phyloP scores from a whole-genome alignment of 2,329 filamentous ascomycete species.

The Colletotrichum aenigma region DNA sequence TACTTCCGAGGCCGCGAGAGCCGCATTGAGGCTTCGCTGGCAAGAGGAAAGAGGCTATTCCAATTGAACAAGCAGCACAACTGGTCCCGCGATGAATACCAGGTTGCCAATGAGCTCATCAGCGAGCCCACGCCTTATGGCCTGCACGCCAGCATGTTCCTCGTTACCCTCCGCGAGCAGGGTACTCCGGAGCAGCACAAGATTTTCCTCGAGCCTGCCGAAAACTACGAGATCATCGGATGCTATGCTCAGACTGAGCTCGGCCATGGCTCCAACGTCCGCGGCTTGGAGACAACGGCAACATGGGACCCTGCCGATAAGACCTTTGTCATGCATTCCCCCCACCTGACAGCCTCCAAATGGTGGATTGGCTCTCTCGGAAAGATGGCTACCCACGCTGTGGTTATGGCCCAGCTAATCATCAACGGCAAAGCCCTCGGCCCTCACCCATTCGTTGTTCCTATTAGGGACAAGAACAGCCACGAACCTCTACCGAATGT shows the following conservation, averaged over 20 bases:
- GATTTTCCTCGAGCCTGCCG: conserved; percentile 71
- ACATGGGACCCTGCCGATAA: conserved; percentile 77
- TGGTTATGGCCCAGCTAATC: conserved; percentile 79
- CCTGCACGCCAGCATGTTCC: conserved; percentile 63
- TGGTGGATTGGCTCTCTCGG: conserved; percentile 87
- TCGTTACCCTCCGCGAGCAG: conserved; percentile 70
- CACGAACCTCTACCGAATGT: conserved; percentile 72
- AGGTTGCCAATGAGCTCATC: conserved; percentile 70
- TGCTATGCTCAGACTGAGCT: conserved; percentile 85
- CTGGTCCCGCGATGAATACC: conserved; percentile 71
- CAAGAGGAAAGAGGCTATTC: conserved; percentile 71
- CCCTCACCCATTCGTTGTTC: conserved; percentile 80
- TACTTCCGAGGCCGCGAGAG: conserved; percentile 75
- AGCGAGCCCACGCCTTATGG: conserved; percentile 77
- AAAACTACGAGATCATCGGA: conserved; percentile 74
- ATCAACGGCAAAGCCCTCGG: conserved; percentile 72
- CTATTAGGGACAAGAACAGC: conserved; percentile 72
- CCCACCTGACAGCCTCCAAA: conserved; percentile 75
- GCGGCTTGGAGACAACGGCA: conserved; percentile 73
- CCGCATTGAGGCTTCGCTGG: conserved; percentile 71
- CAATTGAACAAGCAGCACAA: conserved; percentile 69
- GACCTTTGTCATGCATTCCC: conserved; percentile 77
- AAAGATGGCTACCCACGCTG: conserved; percentile 75
- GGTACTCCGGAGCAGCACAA: conserved; percentile 76
- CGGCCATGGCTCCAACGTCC: conserved; percentile 78